A percentile compares a stretch with the other conserved stretches of the same genome.
phyloP scores from a whole-genome alignment of 495 filamentous ascomycete genomes.

The Xylaria sp. region DNA sequence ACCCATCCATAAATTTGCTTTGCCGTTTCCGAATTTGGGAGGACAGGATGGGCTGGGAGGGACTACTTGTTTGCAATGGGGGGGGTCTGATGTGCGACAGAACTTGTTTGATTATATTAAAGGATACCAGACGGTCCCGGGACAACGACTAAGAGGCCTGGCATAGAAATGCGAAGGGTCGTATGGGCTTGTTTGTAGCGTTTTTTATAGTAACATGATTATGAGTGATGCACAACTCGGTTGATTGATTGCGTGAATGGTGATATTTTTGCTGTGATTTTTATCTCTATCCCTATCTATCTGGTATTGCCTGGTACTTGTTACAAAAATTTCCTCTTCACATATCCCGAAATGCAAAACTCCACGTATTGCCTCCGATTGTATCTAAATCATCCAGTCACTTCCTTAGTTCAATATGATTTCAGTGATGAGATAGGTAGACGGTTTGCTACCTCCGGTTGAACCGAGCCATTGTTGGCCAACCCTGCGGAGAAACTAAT shows the following conservation, averaged over 20 bases:
- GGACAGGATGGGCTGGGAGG: neutral
- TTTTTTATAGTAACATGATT: conserved; percentile 1
- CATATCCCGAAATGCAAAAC: neutral
- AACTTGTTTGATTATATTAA: conserved; percentile 10
- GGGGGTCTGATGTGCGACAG: neutral
- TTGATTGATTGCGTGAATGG: neutral
- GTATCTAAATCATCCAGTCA: neutral
- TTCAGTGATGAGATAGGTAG: neutral
- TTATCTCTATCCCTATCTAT: neutral
- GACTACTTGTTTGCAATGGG: neutral
- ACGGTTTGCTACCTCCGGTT: neutral
- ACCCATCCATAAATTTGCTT: neutral
- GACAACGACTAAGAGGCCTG: too few relatives aligned
- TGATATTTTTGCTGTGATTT: neutral
- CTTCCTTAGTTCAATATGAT: neutral
- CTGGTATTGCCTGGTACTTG: too few relatives aligned
- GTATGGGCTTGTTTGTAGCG: neutral
- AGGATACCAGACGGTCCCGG: conserved; percentile 3
- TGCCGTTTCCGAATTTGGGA: neutral
- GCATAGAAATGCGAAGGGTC: neutral
- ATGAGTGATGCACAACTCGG: neutral
- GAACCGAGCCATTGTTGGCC: neutral
- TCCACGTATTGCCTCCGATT: neutral
- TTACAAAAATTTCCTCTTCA: neutral
- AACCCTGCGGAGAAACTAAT: neutral